Conservation (phyloP, 140 eudicot species). For the Senecio squalidus region DNA sequence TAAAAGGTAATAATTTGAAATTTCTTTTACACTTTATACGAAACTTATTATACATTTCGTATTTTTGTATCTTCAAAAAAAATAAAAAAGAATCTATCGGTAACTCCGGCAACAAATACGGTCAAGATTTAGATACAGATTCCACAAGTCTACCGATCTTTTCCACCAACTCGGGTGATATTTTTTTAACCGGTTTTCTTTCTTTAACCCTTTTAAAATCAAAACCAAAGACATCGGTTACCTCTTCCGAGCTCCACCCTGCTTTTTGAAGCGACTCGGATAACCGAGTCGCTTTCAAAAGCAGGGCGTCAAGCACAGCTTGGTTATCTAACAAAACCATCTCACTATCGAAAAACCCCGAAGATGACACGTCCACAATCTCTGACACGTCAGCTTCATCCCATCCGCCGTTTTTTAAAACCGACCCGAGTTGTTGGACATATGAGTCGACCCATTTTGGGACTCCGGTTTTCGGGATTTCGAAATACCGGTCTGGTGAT, state of each 20-base stretch:
- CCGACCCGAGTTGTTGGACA: slow-evolving; percentile 68
- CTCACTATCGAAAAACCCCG: slow-evolving; percentile 80
- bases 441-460: slow-evolving; percentile 88
- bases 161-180: slow-evolving; percentile 77
- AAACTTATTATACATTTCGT: slow-evolving; percentile 29
- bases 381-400: slow-evolving; percentile 77
- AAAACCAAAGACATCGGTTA: slow-evolving; percentile 80
- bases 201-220: slow-evolving; percentile 64
- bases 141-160: slow-evolving; percentile 72
- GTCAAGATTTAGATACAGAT: slow-evolving; percentile 46
- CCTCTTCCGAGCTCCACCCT: slow-evolving; percentile 99
- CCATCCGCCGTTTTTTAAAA: slow-evolving; percentile 83
- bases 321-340: slow-evolving; percentile 82
- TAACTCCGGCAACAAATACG: slow-evolving; percentile 18
- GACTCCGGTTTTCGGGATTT: slow-evolving; percentile 45
- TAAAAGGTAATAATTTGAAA: background rate
- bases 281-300: slow-evolving; percentile 74
- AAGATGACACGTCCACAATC: slow-evolving; percentile 62
- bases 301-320: slow-evolving; percentile 69
- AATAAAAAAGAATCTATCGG: slow-evolving; percentile 40
- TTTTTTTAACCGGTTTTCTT: slow-evolving; percentile 50
- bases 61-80: slow-evolving; percentile 1
- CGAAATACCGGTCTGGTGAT: slow-evolving; percentile 70
- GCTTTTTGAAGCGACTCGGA: slow-evolving; percentile 78
- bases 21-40: slow-evolving; percentile 18